Percentiles rank a stretch among this genome's conserved stretches.
These are phyloP conservation scores for Neoscytalidium dimidiatum DNA, from an alignment of 2,329 filamentous ascomycete species.

Conservation along the genomic window DNA sequence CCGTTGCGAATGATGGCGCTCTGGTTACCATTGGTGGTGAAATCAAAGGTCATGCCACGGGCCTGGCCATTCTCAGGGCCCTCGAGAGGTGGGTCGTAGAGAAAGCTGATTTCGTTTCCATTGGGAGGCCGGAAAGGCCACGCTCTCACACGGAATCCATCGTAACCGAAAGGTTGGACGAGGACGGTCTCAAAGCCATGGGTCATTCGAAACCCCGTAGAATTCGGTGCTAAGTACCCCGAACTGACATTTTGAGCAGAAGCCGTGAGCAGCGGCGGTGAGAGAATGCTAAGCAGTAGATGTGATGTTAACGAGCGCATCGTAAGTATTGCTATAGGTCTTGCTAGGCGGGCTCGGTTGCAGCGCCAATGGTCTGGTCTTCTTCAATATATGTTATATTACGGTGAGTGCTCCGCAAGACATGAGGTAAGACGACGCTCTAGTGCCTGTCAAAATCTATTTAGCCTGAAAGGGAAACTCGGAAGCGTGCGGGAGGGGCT, in stretches of 20 bases:
- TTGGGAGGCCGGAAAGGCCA: slow-evolving; percentile 40
- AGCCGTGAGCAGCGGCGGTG: neutral
- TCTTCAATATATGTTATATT: neutral
- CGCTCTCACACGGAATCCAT: slow-evolving; percentile 42
- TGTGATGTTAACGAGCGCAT: neutral
- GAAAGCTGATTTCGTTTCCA: slow-evolving; percentile 39
- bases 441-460: neutral
- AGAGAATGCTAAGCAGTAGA: neutral
- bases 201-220: slow-evolving; percentile 35
- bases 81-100: slow-evolving; percentile 44
- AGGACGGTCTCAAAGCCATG: slow-evolving; percentile 43
- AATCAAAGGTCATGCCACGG: slow-evolving; percentile 36
- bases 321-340: neutral
- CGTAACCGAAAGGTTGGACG: slow-evolving; percentile 43
- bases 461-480: slow-evolving; percentile 8
- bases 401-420: neutral
- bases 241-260: slow-evolving; percentile 1
- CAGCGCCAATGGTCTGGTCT: neutral
- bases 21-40: slow-evolving; percentile 33
- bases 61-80: slow-evolving; percentile 36
- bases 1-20: slow-evolving; percentile 37
- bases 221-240: slow-evolving; percentile 26
- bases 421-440: neutral
- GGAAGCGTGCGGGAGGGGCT: slow-evolving; percentile 14
- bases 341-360: neutral